Evolutionary conservation across 2,329 filamentous ascomycete genomes (phyloP).

Genomic region (Fusarium protoensiforme): DNA sequence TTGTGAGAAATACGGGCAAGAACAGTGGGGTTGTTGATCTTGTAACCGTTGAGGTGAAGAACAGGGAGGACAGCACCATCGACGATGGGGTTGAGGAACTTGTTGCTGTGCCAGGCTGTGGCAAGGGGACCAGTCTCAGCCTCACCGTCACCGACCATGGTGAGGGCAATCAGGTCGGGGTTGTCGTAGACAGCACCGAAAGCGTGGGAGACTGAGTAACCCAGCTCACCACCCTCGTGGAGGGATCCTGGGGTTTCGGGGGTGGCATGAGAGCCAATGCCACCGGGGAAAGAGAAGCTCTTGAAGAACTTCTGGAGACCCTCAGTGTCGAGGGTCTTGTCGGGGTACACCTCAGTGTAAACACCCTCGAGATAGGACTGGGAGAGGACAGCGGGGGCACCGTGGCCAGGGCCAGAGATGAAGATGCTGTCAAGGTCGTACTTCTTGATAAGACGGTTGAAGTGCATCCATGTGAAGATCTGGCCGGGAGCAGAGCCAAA

Average conservation of each 20-base stretch:
- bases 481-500: constrained; percentile 86
- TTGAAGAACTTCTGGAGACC: constrained; percentile 84
- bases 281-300: constrained; percentile 84
- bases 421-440: constrained; percentile 79
- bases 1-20: constrained; percentile 79
- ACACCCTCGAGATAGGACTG: constrained; percentile 82
- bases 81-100: constrained; percentile 82
- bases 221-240: constrained; percentile 83
- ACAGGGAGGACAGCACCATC: constrained; percentile 83
- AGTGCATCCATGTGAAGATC: constrained; percentile 84
- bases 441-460: constrained; percentile 85
- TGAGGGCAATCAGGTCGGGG: constrained; percentile 78
- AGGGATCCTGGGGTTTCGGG: constrained; percentile 82
- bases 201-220: constrained; percentile 83
- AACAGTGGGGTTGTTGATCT: constrained; percentile 84
- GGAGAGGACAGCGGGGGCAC: constrained; percentile 79
- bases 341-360: constrained; percentile 81
- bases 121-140: constrained; percentile 84
- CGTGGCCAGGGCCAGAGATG: constrained; percentile 81
- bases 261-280: constrained; percentile 81
- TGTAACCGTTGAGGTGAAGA: constrained; percentile 84
- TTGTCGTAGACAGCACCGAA: constrained; percentile 82
- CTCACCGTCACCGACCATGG: constrained; percentile 84
- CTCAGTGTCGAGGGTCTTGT: constrained; percentile 74
- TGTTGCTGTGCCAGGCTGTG: constrained; percentile 84